Conservation (phyloP, 306 rosid genomes). For the Erythrophleum fordii region DNA sequence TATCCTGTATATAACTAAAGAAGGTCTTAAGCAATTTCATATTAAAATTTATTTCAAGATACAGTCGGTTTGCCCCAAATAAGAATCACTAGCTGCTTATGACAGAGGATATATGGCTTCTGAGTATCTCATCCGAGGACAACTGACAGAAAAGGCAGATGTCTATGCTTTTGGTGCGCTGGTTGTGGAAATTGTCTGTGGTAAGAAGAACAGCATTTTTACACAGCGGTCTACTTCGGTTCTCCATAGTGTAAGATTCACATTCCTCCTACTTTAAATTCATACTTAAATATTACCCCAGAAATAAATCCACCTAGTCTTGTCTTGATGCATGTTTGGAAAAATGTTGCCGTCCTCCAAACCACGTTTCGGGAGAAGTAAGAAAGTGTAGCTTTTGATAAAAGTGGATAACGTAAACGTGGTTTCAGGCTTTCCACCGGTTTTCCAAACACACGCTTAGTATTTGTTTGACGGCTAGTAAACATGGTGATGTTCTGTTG, state of each 20-base stretch:
- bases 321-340: no score
- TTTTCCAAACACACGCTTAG: no score
- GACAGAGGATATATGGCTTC: constrained; percentile 70
- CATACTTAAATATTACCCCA: neutral
- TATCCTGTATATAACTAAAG: no score
- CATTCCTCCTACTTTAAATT: neutral
- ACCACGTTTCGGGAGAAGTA: no score
- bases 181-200: constrained; percentile 56
- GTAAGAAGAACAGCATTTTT: constrained; percentile 55
- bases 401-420: no score
- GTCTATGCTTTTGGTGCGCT: constrained; percentile 64
- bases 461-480: neutral
- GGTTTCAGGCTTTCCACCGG: no score
- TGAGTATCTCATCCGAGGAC: constrained; percentile 60
- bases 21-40: neutral
- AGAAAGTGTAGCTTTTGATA: no score
- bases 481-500: neutral
- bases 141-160: constrained; percentile 63
- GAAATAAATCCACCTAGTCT: no score
- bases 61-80: neutral
- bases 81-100: neutral
- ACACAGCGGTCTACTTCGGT: constrained; percentile 48
- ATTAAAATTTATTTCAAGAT: neutral
- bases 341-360: no score
- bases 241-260: constrained; percentile 53